Evolutionary conservation across 73 alveolate species (phyloP), one percentile per base, ranked within the genome.

Genomic region (Urostyla sp.): DNA sequence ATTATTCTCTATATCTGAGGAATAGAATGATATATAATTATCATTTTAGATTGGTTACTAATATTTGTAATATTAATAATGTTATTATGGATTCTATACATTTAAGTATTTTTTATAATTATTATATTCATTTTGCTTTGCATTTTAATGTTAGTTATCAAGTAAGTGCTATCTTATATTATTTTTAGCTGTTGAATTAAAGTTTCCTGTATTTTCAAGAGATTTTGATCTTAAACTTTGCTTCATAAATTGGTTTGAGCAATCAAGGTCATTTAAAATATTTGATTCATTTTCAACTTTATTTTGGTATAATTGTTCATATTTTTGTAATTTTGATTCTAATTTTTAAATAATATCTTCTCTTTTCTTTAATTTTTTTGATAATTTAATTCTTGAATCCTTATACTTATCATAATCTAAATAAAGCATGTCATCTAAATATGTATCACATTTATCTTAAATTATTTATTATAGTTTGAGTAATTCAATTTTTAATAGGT

Each of bases 131-230:
- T 20, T 18, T 34, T 46, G 35, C 53, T 49, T 69, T 1, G 1
- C 24, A 28, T 26, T 27, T 23, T 69, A 8, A 15, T n/a, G 6
- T 3, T 46, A 7, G 15, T n/a, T 1, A 63, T 8, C 26, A 43
- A 23, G 60, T 63, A 43, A 7, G 34, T 44, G 45, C 83, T 59
- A n/a, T 69, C 69, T 69, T 69, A 69, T 34, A 26, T 18, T 54
- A 16, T 24, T 28, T 34, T 69, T 69, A 15, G 83, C 83, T 20
- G 83, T 69, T 5, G 83, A 69, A 35, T 46, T 69, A 1, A 69
- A 35, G 34, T 69, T 69, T 69, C 83, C 49, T 69, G 83, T 69
- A 27, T 69, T 69, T 23, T 69, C 83, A 24, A 69, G 69, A n/a
- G 83, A 69, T 27, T 69, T 45, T 48, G 83, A 69, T 4, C 72